Percentiles rank a stretch among this genome's conserved stretches.
These are phyloP conservation scores for Tardiomyces depauwii DNA, from an alignment of 1,139 yeast species.

Conservation along the genomic window DNA sequence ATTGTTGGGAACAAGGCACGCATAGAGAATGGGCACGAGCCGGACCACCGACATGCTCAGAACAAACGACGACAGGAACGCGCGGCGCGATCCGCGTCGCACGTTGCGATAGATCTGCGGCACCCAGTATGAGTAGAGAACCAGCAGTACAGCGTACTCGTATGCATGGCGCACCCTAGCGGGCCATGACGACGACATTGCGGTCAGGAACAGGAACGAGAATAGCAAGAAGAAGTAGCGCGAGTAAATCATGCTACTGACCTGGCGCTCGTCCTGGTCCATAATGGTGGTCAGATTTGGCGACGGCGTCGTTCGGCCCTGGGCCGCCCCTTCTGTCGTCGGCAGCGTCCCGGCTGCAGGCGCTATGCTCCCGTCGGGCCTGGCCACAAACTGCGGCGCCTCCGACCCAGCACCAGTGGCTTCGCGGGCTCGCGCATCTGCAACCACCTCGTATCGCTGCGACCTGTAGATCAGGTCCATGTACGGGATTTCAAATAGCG, in stretches of 20 bases:
- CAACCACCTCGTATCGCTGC: constrained; percentile 62
- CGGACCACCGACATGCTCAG: constrained; percentile 55
- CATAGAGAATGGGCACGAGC: constrained; percentile 51
- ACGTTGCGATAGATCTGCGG: constrained; percentile 83
- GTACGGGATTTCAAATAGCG: constrained; percentile 69
- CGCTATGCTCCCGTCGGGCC: constrained; percentile 15
- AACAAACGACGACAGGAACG: constrained; percentile 63
- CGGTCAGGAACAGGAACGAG: constrained; percentile 44
- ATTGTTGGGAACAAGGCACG: constrained; percentile 33
- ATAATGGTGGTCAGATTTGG: constrained; percentile 14
- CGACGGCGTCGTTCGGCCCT: constrained; percentile 10
- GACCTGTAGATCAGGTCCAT: constrained; percentile 57
- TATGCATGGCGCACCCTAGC: constrained; percentile 39
- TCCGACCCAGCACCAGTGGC: constrained; percentile 4
- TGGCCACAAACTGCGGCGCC: constrained; percentile 10
- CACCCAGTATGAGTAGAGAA: constrained; percentile 70
- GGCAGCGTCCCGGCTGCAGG: constrained; percentile 5
- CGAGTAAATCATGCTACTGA: constrained; percentile 50
- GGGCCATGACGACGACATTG: constrained; percentile 59
- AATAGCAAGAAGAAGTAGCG: constrained; percentile 50
- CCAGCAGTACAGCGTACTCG: constrained; percentile 43
- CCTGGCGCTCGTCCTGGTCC: constrained; percentile 41
- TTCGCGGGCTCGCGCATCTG: constrained; percentile 36
- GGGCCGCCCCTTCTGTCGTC: constrained; percentile 4
- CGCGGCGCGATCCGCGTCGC: constrained; percentile 53